Conservation (phyloP, 768 basidiomycete species). For the Sarcodon aspratus region DNA sequence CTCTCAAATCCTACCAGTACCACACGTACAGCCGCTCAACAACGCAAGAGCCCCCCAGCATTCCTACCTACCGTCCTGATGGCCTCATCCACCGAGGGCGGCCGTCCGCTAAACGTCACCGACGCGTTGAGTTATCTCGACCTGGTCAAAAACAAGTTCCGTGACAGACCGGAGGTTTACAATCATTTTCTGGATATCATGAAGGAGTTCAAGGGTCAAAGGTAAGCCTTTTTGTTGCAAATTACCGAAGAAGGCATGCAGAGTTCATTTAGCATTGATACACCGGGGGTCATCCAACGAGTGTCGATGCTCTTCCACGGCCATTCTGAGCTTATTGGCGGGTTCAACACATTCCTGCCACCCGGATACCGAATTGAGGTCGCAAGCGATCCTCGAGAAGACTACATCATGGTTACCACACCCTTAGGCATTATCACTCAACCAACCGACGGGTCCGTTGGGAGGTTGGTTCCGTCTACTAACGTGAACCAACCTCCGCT, state of each 20-base stretch:
- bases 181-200: constrained; percentile 93
- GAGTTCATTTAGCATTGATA: constrained; percentile 66
- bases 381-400: constrained; percentile 58
- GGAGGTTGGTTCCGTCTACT: constrained; percentile 11
- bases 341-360: constrained; percentile 96
- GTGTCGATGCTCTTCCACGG: constrained; percentile 90
- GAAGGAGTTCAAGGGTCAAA: constrained; percentile 99
- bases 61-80: constrained; percentile 8
- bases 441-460: constrained; percentile 33
- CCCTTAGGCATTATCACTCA: constrained; percentile 65
- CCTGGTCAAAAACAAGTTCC: constrained; percentile 87
- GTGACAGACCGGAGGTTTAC: constrained; percentile 86
- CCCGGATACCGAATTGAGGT: constrained; percentile 90
- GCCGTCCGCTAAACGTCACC: constrained; percentile 77
- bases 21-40: neutral
- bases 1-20: neutral
- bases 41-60: neutral
- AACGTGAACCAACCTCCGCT: constrained; percentile 11
- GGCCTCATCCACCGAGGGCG: constrained; percentile 20
- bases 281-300: constrained; percentile 92
- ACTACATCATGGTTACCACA: constrained; percentile 74
- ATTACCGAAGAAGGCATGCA: neutral
- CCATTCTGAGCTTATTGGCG: constrained; percentile 83
- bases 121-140: constrained; percentile 92
- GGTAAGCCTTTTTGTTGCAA: constrained; percentile 35